These are phyloP conservation scores for Tolypocladium endophyticum DNA, from an alignment of 2,329 filamentous ascomycete genomes.

Conservation along the genomic window DNA sequence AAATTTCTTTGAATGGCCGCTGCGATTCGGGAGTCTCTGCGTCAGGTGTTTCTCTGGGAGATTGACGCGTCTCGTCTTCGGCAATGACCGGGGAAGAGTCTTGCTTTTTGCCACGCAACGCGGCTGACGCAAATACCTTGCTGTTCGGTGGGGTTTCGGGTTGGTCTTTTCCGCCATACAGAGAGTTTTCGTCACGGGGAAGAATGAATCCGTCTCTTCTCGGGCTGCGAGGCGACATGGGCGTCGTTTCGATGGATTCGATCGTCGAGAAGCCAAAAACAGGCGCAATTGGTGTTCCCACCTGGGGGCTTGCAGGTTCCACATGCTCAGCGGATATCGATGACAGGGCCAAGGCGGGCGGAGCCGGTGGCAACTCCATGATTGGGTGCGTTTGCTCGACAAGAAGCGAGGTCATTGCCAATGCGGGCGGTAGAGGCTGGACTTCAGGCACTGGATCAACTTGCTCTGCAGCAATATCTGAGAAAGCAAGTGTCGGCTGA, in stretches of 20 bases:
- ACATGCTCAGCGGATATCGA: slow-evolving; percentile 22
- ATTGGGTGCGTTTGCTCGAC: slow-evolving; percentile 18
- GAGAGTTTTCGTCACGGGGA: slow-evolving; percentile 30
- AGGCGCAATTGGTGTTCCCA: slow-evolving; percentile 12
- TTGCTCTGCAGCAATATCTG: slow-evolving; percentile 22
- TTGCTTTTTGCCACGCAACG: slow-evolving; percentile 33
- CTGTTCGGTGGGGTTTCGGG: slow-evolving; percentile 29
- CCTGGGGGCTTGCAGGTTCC: slow-evolving; percentile 27
- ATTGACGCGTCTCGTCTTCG: slow-evolving; percentile 54
- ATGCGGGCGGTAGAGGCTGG: slow-evolving; percentile 10
- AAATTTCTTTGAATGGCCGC: slow-evolving; percentile 50
- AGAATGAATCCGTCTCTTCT: slow-evolving; percentile 47
- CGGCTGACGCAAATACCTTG: slow-evolving; percentile 30
- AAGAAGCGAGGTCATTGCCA: slow-evolving; percentile 20
- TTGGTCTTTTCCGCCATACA: slow-evolving; percentile 16
- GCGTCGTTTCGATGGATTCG: slow-evolving; percentile 34
- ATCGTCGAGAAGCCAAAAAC: slow-evolving; percentile 33
- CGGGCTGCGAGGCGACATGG: slow-evolving; percentile 36
- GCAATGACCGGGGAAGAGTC: slow-evolving; percentile 40
- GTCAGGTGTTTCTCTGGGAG: slow-evolving; percentile 27
- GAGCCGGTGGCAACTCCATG: slow-evolving; percentile 9
- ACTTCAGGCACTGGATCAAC: slow-evolving; percentile 23
- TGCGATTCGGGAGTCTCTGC: slow-evolving; percentile 43
- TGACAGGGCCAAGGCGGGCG: slow-evolving; percentile 24
- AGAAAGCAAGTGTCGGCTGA: slow-evolving; percentile 19